A percentile compares a stretch with the other conserved stretches of the same genome.
These are phyloP conservation scores for Suillus alpinus DNA, from an alignment of 768 basidiomycete species.

Conservation along the genomic window DNA sequence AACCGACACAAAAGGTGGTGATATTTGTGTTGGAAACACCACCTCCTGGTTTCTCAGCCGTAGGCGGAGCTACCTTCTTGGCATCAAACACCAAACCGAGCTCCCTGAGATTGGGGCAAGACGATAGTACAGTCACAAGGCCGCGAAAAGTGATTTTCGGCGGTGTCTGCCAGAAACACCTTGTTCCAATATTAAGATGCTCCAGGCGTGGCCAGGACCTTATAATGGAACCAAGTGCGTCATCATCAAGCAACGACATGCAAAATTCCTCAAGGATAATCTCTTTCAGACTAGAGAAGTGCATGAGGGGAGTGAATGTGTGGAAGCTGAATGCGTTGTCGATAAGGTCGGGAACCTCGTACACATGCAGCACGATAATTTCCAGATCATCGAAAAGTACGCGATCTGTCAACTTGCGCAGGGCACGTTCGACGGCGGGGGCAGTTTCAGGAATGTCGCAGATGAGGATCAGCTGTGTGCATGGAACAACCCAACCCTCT, in stretches of 20 bases:
- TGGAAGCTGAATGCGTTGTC: too few relatives aligned
- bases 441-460: background rate
- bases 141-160: background rate
- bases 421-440: background rate
- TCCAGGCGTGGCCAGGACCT: background rate
- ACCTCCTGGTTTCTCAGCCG: background rate
- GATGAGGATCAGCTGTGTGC: background rate
- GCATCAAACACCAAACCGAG: constrained; percentile 2
- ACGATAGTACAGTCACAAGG: background rate
- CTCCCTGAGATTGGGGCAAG: background rate
- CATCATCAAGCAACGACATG: background rate
- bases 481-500: background rate
- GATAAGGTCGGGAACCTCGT: background rate
- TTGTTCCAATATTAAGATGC: background rate
- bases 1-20: background rate
- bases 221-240: background rate
- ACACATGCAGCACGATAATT: background rate
- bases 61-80: background rate
- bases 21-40: background rate
- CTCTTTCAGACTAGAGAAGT: background rate
- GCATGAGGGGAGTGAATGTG: too few relatives aligned
- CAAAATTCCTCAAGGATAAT: background rate
- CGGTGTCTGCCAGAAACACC: background rate
- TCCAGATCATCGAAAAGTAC: background rate
- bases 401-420: background rate